Evolutionary conservation across 495 filamentous ascomycete species (phyloP).

Genomic region (Cryomyces minteri): DNA sequence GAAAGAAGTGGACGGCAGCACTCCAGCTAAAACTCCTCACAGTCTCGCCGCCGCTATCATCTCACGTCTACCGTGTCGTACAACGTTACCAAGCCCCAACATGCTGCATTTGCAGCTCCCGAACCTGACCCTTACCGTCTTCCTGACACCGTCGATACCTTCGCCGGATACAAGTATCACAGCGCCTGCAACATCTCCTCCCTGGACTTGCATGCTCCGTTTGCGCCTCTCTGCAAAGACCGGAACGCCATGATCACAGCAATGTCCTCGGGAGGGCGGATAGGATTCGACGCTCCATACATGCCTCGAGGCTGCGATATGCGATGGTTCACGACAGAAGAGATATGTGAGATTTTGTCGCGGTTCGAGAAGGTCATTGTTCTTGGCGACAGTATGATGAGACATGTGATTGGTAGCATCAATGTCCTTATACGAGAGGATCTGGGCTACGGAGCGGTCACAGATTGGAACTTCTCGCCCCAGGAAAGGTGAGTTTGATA

Average conservation of each 20-base stretch:
- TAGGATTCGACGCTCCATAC: conserved; percentile 30
- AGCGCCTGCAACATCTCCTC: conserved; percentile 29
- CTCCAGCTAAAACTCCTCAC: not conserved
- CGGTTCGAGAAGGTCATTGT: conserved; percentile 31
- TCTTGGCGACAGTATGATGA: conserved; percentile 33
- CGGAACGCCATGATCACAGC: conserved; percentile 26
- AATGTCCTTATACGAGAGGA: conserved; percentile 31
- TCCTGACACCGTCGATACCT: conserved; percentile 21
- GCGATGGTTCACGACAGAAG: conserved; percentile 31
- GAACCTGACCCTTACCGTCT: conserved; percentile 17
- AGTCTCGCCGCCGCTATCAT: not conserved
- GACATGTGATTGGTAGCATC: conserved; percentile 32
- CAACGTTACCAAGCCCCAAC: conserved; percentile 8
- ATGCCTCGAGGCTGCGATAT: conserved; percentile 31
- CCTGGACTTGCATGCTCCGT: conserved; percentile 28
- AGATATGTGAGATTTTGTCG: conserved; percentile 28
- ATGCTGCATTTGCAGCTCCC: conserved; percentile 22
- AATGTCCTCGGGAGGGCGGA: conserved; percentile 31
- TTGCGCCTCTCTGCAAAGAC: conserved; percentile 23
- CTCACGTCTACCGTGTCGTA: not conserved
- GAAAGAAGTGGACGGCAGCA: too few relatives aligned
- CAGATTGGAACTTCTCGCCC: conserved; percentile 32
- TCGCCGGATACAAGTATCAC: conserved; percentile 22
- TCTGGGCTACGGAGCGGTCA: conserved; percentile 33
- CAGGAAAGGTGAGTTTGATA: conserved; percentile 22